Percentiles rank a stretch among this genome's conserved stretches.
Evolutionary conservation across 2,329 filamentous ascomycete genomes (phyloP).

Genomic region (Cercospora zeae-maydis): DNA sequence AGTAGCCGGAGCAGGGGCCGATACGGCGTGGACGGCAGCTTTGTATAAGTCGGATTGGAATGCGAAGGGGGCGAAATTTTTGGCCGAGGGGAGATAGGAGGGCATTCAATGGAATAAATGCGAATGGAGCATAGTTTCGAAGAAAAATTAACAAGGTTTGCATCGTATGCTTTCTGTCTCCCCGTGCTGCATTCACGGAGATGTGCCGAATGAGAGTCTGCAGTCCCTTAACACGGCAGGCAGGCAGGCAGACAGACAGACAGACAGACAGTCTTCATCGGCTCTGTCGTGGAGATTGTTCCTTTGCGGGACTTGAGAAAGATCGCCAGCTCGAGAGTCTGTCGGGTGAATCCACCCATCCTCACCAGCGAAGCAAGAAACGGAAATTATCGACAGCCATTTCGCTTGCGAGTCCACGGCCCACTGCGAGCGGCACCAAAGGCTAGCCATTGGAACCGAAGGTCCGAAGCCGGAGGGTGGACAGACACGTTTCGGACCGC

Average conservation of each 20-base stretch:
- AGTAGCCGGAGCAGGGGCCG: background rate
- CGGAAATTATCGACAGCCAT: no score
- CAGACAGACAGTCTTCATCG: no score
- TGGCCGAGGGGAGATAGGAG: background rate
- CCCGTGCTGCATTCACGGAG: no score
- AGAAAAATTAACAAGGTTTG: background rate
- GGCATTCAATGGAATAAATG: background rate
- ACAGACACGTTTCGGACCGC: background rate
- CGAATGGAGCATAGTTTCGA: background rate
- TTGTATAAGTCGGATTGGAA: background rate
- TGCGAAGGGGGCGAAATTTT: background rate
- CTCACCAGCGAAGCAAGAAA: no score
- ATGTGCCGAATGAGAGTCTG: no score
- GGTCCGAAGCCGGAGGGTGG: background rate
- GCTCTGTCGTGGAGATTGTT: no score
- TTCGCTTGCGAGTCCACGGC: background rate
- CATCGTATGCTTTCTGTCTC: no score
- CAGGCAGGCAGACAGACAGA: no score
- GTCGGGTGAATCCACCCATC: no score
- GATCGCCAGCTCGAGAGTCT: no score
- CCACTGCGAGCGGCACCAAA: background rate
- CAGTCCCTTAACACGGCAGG: no score
- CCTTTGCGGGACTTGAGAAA: no score
- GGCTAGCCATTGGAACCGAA: background rate
- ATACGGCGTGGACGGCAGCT: conserved; percentile 1